Conservation (phyloP, 768 basidiomycete species). For the Rhizopogon roseolus region DNA sequence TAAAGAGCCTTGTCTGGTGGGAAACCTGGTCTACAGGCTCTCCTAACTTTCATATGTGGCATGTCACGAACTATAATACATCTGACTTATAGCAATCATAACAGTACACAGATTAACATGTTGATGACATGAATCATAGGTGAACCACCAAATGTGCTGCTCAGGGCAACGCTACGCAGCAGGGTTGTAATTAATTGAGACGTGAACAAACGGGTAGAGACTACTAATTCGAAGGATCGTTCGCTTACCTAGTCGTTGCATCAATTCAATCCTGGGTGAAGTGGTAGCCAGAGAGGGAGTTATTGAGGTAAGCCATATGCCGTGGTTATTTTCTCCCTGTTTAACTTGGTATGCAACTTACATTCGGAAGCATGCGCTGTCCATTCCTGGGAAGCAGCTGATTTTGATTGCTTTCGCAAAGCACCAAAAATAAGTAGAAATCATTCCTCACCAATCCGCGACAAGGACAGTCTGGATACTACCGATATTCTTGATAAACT, state of each 20-base stretch:
- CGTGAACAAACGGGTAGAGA: no score
- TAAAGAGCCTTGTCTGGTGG: neutral
- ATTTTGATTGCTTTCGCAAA: slow-evolving; percentile 96
- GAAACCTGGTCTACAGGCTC: neutral
- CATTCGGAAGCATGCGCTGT: slow-evolving; percentile 84
- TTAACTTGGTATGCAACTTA: slow-evolving; percentile 39
- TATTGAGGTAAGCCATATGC: slow-evolving; percentile 62
- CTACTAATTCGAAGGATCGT: no score
- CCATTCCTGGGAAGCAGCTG: slow-evolving; percentile 93
- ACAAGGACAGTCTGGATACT: slow-evolving; percentile 96
- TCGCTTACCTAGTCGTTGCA: no score
- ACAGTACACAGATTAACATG: neutral
- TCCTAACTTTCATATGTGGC: neutral
- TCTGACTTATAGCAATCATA: neutral
- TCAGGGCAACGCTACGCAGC: neutral
- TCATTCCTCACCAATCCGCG: slow-evolving; percentile 96
- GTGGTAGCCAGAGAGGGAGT: slow-evolving; percentile 98
- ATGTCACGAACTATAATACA: neutral
- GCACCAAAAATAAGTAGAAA: slow-evolving; percentile 95
- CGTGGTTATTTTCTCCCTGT: neutral
- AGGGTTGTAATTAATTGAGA: neutral
- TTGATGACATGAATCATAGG: neutral
- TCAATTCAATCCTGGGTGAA: no score
- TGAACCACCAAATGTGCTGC: neutral
- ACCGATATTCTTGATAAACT: slow-evolving; percentile 97